Evolutionary conservation across 2,329 filamentous ascomycete species (phyloP).

Genomic region (Colletotrichum aenigma): DNA sequence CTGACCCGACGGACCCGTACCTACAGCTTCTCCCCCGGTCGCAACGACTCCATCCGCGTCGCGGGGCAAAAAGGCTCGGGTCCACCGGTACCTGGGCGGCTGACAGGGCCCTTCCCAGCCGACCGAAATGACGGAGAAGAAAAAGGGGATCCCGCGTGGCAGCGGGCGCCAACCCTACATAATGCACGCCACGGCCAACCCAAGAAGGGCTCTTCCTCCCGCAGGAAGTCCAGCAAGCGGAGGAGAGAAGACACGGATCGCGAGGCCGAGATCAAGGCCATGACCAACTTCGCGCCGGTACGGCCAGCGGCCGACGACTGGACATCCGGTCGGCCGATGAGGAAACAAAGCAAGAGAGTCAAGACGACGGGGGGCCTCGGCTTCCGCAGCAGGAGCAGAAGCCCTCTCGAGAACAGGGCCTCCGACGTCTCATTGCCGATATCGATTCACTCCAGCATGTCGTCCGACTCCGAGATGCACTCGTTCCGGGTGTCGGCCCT

Average conservation of each 20-base stretch:
- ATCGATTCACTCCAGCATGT: slow-evolving; percentile 78
- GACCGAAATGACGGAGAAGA: slow-evolving; percentile 20
- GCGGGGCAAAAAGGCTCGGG: slow-evolving; percentile 23
- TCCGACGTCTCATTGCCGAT: slow-evolving; percentile 79
- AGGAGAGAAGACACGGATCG: slow-evolving; percentile 76
- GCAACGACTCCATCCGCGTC: slow-evolving; percentile 57
- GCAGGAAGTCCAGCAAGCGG: slow-evolving; percentile 76
- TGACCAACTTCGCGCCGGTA: slow-evolving; percentile 73
- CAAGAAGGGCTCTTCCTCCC: slow-evolving; percentile 58
- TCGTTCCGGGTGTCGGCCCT: slow-evolving; percentile 83
- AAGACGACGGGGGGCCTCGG: slow-evolving; percentile 50
- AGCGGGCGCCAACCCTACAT: slow-evolving; percentile 56
- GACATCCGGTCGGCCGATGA: slow-evolving; percentile 63
- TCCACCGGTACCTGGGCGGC: slow-evolving; percentile 13
- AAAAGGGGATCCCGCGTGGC: slow-evolving; percentile 28
- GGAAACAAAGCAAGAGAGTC: slow-evolving; percentile 69
- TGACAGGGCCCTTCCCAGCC: slow-evolving; percentile 20
- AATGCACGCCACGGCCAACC: slow-evolving; percentile 60
- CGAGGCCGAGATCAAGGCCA: slow-evolving; percentile 86
- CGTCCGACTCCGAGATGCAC: slow-evolving; percentile 73
- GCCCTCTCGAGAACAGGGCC: slow-evolving; percentile 58
- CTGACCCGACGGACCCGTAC: slow-evolving; percentile 53
- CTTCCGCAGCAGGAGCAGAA: slow-evolving; percentile 43
- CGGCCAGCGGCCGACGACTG: slow-evolving; percentile 65
- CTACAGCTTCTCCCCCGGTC: slow-evolving; percentile 68